Conservation (phyloP, 768 basidiomycete species). For the Kwoniella botswanensis region DNA sequence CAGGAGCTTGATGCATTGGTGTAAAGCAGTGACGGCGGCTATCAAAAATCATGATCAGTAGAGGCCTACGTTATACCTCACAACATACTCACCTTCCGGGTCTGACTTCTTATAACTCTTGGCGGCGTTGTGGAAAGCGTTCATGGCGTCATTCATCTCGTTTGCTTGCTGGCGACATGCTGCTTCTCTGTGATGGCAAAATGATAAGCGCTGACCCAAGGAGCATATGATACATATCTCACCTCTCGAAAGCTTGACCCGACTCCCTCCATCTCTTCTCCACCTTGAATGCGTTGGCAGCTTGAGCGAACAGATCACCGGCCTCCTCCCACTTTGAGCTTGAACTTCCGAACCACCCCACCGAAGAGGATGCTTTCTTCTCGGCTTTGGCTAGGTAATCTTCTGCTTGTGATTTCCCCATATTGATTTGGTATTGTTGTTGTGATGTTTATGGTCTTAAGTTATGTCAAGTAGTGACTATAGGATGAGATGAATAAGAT, state of each 20-base stretch:
- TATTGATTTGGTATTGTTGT: background rate
- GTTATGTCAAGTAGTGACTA: background rate
- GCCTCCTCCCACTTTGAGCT: conserved; percentile 91
- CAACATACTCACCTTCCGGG: conserved; percentile 71
- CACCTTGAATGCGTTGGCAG: conserved; percentile 83
- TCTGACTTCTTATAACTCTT: conserved; percentile 91
- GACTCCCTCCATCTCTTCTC: conserved; percentile 91
- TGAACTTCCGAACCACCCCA: conserved; percentile 80
- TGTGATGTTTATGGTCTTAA: background rate
- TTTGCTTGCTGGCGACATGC: conserved; percentile 88
- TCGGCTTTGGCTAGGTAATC: conserved; percentile 81
- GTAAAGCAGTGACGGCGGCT: conserved; percentile 89
- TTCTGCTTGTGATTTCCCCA: conserved; percentile 74
- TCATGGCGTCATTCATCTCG: conserved; percentile 91
- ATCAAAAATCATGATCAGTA: conserved; percentile 13
- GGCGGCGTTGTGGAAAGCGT: conserved; percentile 97
- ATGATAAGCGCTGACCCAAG: background rate
- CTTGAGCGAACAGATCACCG: conserved; percentile 88
- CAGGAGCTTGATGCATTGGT: conserved; percentile 81
- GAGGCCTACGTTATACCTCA: background rate
- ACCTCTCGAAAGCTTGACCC: conserved; percentile 80
- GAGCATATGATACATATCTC: background rate
- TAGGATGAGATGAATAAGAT: background rate
- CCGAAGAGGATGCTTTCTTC: conserved; percentile 83
- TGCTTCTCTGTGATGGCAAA: conserved; percentile 68